Evolutionary conservation across 306 rosid species (phyloP).

Genomic region (Dicorynia guianensis): DNA sequence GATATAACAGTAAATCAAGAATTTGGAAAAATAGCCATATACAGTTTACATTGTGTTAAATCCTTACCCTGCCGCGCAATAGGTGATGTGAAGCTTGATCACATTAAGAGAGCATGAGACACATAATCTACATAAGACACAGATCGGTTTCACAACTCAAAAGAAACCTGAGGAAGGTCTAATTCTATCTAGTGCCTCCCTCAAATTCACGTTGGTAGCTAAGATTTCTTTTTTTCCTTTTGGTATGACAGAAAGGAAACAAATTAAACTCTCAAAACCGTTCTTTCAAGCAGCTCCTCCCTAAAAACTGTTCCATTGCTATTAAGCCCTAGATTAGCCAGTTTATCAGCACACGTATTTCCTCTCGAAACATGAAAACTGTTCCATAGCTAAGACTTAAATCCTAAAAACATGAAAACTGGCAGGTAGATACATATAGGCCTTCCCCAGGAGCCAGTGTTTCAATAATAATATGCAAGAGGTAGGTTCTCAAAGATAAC

Average conservation of each 20-base stretch:
- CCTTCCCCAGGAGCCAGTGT: neutral
- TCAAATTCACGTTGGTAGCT: neutral
- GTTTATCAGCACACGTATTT: no score
- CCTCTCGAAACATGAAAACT: no score
- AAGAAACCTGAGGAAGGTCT: neutral
- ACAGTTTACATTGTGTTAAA: neutral
- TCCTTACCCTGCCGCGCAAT: neutral
- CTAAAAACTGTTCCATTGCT: no score
- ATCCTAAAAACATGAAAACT: neutral
- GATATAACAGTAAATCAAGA: constrained; percentile 28
- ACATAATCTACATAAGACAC: neutral
- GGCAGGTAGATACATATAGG: neutral
- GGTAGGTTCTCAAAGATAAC: neutral
- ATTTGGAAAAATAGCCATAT: neutral
- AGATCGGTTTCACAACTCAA: no score
- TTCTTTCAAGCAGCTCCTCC: no score
- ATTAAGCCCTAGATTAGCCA: no score
- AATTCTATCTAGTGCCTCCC: neutral
- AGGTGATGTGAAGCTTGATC: neutral
- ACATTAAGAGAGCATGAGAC: neutral
- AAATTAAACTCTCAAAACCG: no score
- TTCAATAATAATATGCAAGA: neutral
- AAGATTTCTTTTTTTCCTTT: no score
- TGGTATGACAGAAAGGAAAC: no score
- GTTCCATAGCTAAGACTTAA: neutral